Evolutionary conservation across 352 stramenopile species (phyloP), one percentile per base, ranked within the genome.

Genomic region (Pilasporangium apinafurcum): DNA sequence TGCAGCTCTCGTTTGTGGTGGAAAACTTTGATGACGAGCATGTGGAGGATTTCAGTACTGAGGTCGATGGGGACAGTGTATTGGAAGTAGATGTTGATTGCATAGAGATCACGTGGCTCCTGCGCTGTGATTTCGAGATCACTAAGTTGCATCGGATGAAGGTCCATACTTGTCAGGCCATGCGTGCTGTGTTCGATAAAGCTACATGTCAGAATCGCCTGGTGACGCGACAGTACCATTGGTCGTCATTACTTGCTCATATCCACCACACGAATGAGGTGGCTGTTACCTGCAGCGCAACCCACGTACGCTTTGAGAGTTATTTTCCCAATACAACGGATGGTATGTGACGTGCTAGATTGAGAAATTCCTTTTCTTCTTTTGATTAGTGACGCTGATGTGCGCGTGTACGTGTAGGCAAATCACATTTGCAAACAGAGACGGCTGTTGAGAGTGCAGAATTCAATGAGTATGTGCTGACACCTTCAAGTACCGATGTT

Each of bases 71-170:
- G 13, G 26, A 35, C 17, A 31, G 62, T 9, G 46, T 55, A 13
- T 29, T 68, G n/a, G 75, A 86, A 44, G 47, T 79, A 20, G 73
- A 86, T 16, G 29, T 81, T 14, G 71, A 86, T 47, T 86, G 70
- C 37, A 53, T 72, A 29, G 69, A 87, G 56, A 53, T 93, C 37
- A 59, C 56, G 36, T 93, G 80, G 76, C 56, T 56, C 0, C 55
- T 93, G 42, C 51, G 59, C 31, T 93, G 82, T 55, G 82, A 91
- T 58, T 85, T 83, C n/a, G 74, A 86, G 44, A 83, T 93, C 58
- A 88, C 79, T 25, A 93, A 93, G 66, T 90, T 77, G 17, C 79
- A 93, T 50, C 62, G 72, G 45, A 90, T 91, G 63, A 85, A 88
- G 40, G 75, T 89, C 28, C 75, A 84, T 47, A 42, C 62, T n/a